Conservation (phyloP, 176 grass and related monocot species). For the Oropetium thomaeum region DNA sequence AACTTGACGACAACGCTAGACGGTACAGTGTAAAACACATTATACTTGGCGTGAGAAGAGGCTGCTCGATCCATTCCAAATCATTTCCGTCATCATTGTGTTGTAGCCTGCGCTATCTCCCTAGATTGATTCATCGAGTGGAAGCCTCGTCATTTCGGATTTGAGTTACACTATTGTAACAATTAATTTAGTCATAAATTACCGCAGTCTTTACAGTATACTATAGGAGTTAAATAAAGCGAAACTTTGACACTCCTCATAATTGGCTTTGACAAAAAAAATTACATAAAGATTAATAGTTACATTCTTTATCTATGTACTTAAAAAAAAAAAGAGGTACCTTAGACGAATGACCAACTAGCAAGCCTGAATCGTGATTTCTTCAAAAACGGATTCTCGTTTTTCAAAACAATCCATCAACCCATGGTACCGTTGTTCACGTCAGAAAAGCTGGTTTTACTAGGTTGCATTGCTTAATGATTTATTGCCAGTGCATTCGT, state of each 20-base stretch:
- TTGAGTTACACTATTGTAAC: neutral
- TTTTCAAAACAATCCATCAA: no score
- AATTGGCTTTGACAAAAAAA: no score
- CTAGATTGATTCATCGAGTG: neutral
- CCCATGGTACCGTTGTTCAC: neutral
- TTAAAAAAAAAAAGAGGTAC: no score
- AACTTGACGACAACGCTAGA: neutral
- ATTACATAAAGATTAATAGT: no score
- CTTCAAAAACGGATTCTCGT: no score
- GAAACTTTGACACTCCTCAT: no score
- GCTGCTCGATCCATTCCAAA: slow-evolving; percentile 10
- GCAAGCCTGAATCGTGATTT: neutral
- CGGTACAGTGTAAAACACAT: neutral
- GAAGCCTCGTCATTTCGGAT: neutral
- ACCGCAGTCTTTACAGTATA: no score
- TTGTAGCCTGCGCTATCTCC: neutral
- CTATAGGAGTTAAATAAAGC: no score
- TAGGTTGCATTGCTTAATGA: neutral
- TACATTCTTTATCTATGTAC: no score
- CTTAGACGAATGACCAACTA: neutral
- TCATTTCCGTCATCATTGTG: slow-evolving; percentile 9
- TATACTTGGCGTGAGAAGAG: neutral
- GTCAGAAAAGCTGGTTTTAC: neutral
- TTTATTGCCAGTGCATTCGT: neutral
- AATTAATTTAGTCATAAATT: neutral